A percentile compares a stretch with the other conserved stretches of the same genome.
Conservation (phyloP, 768 basidiomycete species). For the Tricholoma furcatifolium region DNA sequence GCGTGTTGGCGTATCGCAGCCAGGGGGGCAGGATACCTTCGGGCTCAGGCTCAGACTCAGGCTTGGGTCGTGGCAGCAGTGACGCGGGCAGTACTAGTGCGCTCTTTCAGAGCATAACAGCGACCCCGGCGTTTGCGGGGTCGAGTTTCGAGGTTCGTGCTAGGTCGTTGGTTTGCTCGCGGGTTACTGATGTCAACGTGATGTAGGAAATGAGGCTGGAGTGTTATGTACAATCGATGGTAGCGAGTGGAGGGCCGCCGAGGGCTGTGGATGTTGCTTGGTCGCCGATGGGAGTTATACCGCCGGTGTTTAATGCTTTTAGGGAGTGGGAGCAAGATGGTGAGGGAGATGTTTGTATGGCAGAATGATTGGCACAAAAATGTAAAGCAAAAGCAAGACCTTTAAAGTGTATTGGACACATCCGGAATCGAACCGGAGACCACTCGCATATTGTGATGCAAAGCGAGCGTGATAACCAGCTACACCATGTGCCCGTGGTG, state of each 20-base stretch:
- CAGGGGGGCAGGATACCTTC: neutral
- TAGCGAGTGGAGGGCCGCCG: conserved; percentile 24
- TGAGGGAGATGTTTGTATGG: neutral
- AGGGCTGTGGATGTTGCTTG: conserved; percentile 18
- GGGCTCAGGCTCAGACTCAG: no score
- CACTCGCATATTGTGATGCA: conserved; percentile 11
- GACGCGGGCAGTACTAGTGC: no score
- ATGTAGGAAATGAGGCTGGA: conserved; percentile 29
- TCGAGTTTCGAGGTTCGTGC: conserved; percentile 28
- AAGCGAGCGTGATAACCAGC: conserved; percentile 4
- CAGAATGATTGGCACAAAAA: no score
- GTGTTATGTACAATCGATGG: conserved; percentile 25
- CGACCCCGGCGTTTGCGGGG: conserved; percentile 21
- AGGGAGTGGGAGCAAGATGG: neutral
- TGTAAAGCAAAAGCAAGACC: no score
- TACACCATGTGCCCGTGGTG: conserved; percentile 6
- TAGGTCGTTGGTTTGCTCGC: neutral
- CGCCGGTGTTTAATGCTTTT: conserved; percentile 23
- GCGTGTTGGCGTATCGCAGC: conserved; percentile 11
- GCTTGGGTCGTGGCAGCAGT: no score
- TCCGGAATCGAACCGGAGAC: conserved; percentile 20
- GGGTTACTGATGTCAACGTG: neutral
- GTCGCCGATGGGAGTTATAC: conserved; percentile 24
- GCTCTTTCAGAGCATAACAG: conserved; percentile 30
- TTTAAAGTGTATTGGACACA: conserved; percentile 16